Conservation (phyloP, 129 eudicot genomes). For the Apium graveolens region DNA sequence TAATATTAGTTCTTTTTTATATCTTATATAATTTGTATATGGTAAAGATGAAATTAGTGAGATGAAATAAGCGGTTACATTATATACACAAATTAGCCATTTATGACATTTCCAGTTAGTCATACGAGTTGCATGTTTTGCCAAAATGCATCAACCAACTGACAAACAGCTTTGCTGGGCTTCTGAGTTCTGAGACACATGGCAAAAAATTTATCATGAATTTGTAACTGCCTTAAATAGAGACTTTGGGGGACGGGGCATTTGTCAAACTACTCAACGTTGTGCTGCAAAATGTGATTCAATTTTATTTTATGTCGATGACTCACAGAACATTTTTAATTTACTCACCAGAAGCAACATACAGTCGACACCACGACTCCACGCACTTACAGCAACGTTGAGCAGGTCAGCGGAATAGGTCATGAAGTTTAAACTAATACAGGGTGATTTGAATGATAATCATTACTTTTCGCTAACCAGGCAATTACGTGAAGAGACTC, state of each 20-base stretch:
- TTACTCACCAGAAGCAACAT: not conserved
- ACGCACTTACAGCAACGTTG: not conserved
- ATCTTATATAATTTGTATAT: no score
- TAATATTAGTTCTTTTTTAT: no score
- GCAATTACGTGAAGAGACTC: slow-evolving; percentile 21
- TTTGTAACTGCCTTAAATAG: not conserved
- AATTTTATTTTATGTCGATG: not conserved
- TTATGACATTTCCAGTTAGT: no score
- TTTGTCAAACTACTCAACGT: not conserved
- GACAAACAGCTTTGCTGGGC: no score
- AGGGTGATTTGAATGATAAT: no score
- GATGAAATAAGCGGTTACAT: no score
- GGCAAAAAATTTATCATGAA: no score
- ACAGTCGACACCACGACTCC: not conserved
- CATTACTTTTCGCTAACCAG: not conserved
- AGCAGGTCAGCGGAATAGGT: not conserved
- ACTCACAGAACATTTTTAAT: not conserved
- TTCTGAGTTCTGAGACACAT: no score
- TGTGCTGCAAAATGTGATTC: not conserved
- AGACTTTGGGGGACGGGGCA: not conserved
- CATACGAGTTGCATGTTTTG: no score
- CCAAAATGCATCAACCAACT: no score
- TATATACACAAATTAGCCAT: no score
- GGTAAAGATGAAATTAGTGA: no score
- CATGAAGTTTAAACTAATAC: not conserved